These are phyloP conservation scores for Debaryomyces sp. DNA, from an alignment of 1,139 yeast species.

Conservation along the genomic window DNA sequence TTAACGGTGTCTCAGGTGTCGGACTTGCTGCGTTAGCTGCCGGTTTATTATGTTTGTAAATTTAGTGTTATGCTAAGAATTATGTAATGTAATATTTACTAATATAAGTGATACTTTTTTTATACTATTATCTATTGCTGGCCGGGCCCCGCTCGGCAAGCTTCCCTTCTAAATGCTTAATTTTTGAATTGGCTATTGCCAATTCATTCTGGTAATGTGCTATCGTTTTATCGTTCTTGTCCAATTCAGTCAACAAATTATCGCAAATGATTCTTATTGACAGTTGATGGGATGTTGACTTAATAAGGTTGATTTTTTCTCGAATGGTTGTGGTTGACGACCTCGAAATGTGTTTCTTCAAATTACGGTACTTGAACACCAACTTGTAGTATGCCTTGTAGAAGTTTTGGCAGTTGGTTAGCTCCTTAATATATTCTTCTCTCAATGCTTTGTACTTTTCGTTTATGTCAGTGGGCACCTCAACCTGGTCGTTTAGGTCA, in stretches of 20 bases:
- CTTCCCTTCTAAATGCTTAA: constrained; percentile 16
- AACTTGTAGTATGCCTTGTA: constrained; percentile 43
- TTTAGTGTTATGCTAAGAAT: background rate
- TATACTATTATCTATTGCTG: background rate
- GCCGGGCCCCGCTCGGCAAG: constrained; percentile 4
- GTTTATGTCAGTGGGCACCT: constrained; percentile 10
- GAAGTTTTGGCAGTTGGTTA: constrained; percentile 30
- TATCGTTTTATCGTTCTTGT: constrained; percentile 14
- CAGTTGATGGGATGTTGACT: constrained; percentile 24
- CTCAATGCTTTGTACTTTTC: constrained; percentile 33
- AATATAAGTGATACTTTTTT: background rate
- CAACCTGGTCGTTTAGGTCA: constrained; percentile 19
- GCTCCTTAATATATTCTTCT: constrained; percentile 33
- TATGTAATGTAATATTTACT: constrained; percentile 2
- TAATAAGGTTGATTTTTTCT: constrained; percentile 27
- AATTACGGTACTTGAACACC: constrained; percentile 41
- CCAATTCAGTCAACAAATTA: constrained; percentile 25
- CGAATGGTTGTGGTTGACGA: constrained; percentile 15
- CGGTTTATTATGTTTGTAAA: constrained; percentile 36
- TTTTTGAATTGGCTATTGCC: constrained; percentile 16
- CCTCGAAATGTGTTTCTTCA: constrained; percentile 24
- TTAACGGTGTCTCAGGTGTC: constrained; percentile 20
- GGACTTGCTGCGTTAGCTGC: constrained; percentile 36
- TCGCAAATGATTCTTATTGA: constrained; percentile 26
- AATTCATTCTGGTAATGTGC: constrained; percentile 14